A percentile compares a stretch with the other conserved stretches of the same genome.
phyloP scores from a whole-genome alignment of 2,329 filamentous ascomycete genomes.

The Arthrocladium fulminans region DNA sequence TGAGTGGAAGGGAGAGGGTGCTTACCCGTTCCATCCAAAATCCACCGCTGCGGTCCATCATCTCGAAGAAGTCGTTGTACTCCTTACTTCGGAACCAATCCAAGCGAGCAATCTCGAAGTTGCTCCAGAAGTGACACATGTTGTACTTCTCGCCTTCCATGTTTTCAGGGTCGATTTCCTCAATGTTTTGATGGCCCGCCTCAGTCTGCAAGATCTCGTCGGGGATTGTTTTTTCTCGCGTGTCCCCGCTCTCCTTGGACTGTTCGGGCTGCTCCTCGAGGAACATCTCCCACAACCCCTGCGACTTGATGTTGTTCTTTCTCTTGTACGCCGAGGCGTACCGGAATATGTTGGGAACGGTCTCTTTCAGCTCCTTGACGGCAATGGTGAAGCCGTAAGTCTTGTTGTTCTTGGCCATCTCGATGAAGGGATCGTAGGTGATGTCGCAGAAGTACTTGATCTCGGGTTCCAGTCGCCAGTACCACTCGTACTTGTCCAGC shows the following conservation, averaged over 20 bases:
- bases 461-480: conserved; percentile 97
- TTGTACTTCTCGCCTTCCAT: conserved; percentile 99
- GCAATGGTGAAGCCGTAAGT: conserved; percentile 98
- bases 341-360: conserved; percentile 95
- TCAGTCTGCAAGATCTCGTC: conserved; percentile 75
- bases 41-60: conserved; percentile 96
- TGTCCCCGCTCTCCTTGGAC: conserved; percentile 47
- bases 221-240: conserved; percentile 60
- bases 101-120: conserved; percentile 93
- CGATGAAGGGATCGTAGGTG: conserved; percentile 93
- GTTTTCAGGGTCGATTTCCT: conserved; percentile 75
- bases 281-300: conserved; percentile 99
- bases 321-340: conserved; percentile 98
- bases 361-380: conserved; percentile 95
- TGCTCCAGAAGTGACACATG: conserved; percentile 99
- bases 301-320: conserved; percentile 76
- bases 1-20: conserved; percentile 15
- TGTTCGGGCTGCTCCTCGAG: conserved; percentile 59
- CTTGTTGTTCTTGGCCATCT: conserved; percentile 92
- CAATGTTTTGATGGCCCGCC: conserved; percentile 59
- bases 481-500: conserved; percentile 96
- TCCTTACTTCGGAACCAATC: conserved; percentile 96
- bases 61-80: conserved; percentile 96
- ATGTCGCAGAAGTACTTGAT: conserved; percentile 99
- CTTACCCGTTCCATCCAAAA: conserved; percentile 98